Evolutionary conservation across 208 protist species (phyloP).

Genomic region (Acanthamoeba royreba): DNA sequence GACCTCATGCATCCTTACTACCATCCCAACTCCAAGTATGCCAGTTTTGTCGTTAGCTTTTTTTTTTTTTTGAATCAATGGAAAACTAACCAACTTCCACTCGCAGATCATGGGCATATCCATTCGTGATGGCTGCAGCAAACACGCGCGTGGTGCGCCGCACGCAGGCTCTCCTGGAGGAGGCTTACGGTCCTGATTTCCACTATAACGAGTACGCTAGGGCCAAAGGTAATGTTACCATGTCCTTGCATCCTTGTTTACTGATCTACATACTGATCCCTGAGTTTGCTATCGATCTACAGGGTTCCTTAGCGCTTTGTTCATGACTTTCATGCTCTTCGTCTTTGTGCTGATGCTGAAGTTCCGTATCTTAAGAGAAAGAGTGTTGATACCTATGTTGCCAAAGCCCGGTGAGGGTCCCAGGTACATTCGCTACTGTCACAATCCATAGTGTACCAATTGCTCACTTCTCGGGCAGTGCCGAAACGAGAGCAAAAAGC

Average conservation of each 20-base stretch:
- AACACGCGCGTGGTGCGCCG: conserved; percentile 54
- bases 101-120: background rate
- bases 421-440: background rate
- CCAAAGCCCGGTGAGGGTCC: conserved; percentile 15
- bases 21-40: background rate
- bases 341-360: background rate
- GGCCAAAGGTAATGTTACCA: background rate
- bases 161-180: background rate
- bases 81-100: background rate
- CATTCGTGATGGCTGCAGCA: conserved; percentile 37
- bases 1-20: background rate
- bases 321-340: background rate
- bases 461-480: background rate
- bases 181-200: conserved; percentile 29
- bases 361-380: background rate
- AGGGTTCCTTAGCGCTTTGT: background rate
- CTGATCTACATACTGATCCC: no score
- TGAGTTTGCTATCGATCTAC: background rate
- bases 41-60: background rate
- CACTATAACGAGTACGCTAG: conserved; percentile 13
- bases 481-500: background rate
- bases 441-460: background rate
- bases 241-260: background rate
- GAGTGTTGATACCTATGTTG: background rate
- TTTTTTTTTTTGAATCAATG: background rate